Evolutionary conservation across 2,329 filamentous ascomycete species (phyloP).

Genomic region (Volutella citrinella): DNA sequence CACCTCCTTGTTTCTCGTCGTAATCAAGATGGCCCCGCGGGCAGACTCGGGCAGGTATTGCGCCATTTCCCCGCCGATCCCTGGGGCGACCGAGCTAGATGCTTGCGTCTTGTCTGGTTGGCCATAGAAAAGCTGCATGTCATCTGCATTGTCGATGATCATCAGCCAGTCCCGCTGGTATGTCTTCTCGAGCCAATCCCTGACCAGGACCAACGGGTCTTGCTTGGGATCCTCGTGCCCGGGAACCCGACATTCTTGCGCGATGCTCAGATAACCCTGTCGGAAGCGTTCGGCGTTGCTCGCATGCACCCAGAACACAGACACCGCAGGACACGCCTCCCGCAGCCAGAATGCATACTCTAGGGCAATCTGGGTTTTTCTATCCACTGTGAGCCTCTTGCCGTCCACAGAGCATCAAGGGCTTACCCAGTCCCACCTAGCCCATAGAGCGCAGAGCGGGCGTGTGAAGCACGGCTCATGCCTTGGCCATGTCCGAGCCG

Average conservation of each 20-base stretch:
- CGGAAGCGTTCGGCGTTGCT: constrained; percentile 25
- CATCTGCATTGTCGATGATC: constrained; percentile 11
- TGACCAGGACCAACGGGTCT: constrained; percentile 27
- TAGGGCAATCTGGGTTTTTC: constrained; percentile 19
- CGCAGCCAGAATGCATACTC: constrained; percentile 4
- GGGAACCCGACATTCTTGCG: constrained; percentile 24
- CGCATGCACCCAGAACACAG: constrained; percentile 32
- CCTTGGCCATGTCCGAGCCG: constrained; percentile 5
- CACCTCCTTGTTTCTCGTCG: constrained; percentile 28
- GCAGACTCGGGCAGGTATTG: constrained; percentile 24
- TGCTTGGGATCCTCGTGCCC: constrained; percentile 20
- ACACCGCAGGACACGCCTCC: constrained; percentile 5
- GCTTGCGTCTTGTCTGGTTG: not conserved
- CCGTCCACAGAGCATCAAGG: not conserved
- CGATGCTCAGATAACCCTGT: constrained; percentile 28
- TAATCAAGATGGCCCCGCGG: constrained; percentile 29
- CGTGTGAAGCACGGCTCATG: constrained; percentile 1
- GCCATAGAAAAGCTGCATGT: constrained; percentile 10
- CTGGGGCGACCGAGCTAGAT: not conserved
- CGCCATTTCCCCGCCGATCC: not conserved
- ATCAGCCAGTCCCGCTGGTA: constrained; percentile 3
- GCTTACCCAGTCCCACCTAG: constrained; percentile 7
- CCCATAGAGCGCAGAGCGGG: constrained; percentile 7
- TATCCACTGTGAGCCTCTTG: not conserved
- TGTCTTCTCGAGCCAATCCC: constrained; percentile 25